Evolutionary conservation across 116 monocot species (phyloP), one percentile per base, ranked within the genome.

Genomic region (Trichopus zeylanicus): DNA sequence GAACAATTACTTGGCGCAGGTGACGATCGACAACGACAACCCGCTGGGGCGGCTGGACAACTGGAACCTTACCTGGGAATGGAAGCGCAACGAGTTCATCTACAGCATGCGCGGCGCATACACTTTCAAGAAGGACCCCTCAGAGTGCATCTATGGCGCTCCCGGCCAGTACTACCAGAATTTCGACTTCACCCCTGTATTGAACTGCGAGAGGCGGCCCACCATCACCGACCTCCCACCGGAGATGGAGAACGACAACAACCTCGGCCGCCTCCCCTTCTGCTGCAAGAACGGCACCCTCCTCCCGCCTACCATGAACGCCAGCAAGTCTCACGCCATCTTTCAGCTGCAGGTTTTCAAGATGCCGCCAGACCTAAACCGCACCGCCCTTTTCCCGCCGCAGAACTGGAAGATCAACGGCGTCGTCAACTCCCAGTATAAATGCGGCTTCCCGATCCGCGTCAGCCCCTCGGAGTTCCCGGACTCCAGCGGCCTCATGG

Each of bases 21-120:
- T 97, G 21, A 97, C 97, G 38, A 66, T 97, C 52, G 82, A 87
- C 62, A 91, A 91, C 64, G 62, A 77, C 66, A 79, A 70, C 75
- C 81, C 91, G 2, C 77, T 97, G 0, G 82, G 97, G 51, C 81
- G 97, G 25, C 91, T 97, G 12, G 97, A 97, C 71, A 87, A 82
- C 69, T 97, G 97, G 97, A 91, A 91, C 64, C 48, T 97, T 12
- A 87, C 87, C 7, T 97, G 91, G 91, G 87, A 97, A 37, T 97
- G 97, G 97, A 91, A 59, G 80, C 70, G 87, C 1, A 91, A 87
- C 20, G 91, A 97, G 69, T 97, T 97, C 84, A 97, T 97, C 72
- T 68, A 97, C 78, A 59, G 22, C 67, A 97, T 91, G 82, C 34
- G 39, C 7, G 97, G 97, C 6, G 97, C 97, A 35, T 97, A 97